These are phyloP conservation scores for Lactarius hatsudake DNA, from an alignment of 768 basidiomycete genomes.

Conservation along the genomic window DNA sequence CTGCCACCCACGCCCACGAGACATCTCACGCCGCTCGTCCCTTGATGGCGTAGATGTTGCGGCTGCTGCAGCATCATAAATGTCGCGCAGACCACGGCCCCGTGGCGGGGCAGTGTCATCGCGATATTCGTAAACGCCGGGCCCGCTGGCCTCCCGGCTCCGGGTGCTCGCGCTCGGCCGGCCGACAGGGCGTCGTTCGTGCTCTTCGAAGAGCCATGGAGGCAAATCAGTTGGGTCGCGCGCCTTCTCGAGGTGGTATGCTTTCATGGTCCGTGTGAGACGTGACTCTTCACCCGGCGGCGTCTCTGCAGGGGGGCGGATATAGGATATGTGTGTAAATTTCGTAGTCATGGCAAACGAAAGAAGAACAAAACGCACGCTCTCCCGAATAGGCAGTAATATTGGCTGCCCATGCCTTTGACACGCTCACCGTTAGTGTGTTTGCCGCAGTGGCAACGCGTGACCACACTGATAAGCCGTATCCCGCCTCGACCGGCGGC, in stretches of 20 bases:
- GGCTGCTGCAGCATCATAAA: slow-evolving; percentile 36
- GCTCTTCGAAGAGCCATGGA: slow-evolving; percentile 61
- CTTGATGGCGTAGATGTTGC: neutral
- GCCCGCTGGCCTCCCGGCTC: slow-evolving; percentile 17
- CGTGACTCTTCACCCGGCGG: slow-evolving; percentile 57
- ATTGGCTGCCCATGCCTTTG: slow-evolving; percentile 50
- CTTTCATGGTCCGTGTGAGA: slow-evolving; percentile 62
- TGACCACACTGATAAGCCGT: slow-evolving; percentile 53
- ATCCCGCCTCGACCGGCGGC: slow-evolving; percentile 30
- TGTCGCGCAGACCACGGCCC: slow-evolving; percentile 37
- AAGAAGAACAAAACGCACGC: slow-evolving; percentile 9
- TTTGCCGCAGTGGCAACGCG: slow-evolving; percentile 53
- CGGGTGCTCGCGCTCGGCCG: slow-evolving; percentile 26
- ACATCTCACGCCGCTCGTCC: neutral
- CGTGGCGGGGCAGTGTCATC: slow-evolving; percentile 23
- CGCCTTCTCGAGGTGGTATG: slow-evolving; percentile 63
- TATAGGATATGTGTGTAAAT: neutral
- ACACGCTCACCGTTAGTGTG: slow-evolving; percentile 53
- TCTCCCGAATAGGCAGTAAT: slow-evolving; percentile 23
- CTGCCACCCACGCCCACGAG: neutral
- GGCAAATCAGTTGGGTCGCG: slow-evolving; percentile 56
- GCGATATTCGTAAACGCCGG: slow-evolving; percentile 25
- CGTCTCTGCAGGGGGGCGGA: slow-evolving; percentile 39
- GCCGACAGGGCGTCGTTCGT: slow-evolving; percentile 43
- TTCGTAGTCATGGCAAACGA: neutral